Evolutionary conservation across 192 early-diverging fungal species (phyloP), one percentile per base, ranked within the genome.

Genomic region (Gonapodya prolifera): DNA sequence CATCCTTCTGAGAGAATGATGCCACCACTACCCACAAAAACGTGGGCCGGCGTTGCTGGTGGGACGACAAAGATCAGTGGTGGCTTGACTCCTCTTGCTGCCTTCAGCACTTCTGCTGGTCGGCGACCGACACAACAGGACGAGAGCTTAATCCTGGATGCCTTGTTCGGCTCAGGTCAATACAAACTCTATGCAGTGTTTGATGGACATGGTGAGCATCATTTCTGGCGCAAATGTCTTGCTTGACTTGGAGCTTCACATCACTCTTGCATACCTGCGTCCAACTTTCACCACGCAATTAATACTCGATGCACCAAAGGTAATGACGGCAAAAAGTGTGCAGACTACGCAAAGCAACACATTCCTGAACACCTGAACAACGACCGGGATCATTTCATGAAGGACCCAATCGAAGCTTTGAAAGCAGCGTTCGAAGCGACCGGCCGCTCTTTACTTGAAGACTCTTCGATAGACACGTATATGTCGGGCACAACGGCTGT

Each of bases 401-500:
- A 18, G 16, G 71, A 73, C 31, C 71, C 28, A 2, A 73, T 13
- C 28, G 18, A 18, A 32, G 32, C 31, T 18, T 29, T 73, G 8
- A 32, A 30, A 18, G 8, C 71, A 29, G 28, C 32, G 8, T 73
- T 73, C 71, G 28, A 32, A 29, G 32, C 18, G 28, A 73, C 32
- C 8, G 32, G 32, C 18, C 28, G 32, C 8, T 18, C 71, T 18
- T 32, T 73, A 18, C 29, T 18, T 8, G 71, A 73, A 30, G 71
- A 73, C 31, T 73, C 71, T 8, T 32, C 28, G 18, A 73, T 73
- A 2, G 71, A 73, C 71, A 73, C 71, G 71, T 73, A 73, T 29
- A 73, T 73, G 71, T 73, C 71, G 2, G 71, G 71, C 71, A 73
- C 71, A 8, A 73, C 71, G 18, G 71, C 71, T 2, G 71, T 32